Conservation (phyloP, 2,329 filamentous ascomycete genomes). For the Dryadomyces sulphureus region DNA sequence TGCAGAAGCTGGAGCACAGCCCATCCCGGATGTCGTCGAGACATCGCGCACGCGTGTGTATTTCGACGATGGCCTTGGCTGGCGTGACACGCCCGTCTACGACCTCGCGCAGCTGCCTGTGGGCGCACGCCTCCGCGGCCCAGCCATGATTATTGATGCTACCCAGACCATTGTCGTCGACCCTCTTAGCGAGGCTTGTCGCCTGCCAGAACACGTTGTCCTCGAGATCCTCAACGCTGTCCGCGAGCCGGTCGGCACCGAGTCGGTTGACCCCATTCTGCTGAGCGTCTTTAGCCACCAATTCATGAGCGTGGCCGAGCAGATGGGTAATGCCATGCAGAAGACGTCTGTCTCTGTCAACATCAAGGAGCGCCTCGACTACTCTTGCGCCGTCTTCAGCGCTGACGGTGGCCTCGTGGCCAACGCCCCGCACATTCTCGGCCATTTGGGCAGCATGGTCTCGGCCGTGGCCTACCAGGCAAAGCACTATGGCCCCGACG, state of each 20-base stretch:
- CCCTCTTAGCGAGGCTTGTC: slow-evolving; percentile 57
- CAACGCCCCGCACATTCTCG: slow-evolving; percentile 66
- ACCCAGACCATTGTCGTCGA: slow-evolving; percentile 59
- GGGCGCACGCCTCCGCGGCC: slow-evolving; percentile 40
- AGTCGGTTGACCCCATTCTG: slow-evolving; percentile 47
- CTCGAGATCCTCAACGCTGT: neutral
- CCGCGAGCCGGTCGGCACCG: neutral
- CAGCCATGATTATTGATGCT: slow-evolving; percentile 51
- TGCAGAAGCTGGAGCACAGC: neutral
- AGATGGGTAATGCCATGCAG: slow-evolving; percentile 62
- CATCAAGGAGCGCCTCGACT: slow-evolving; percentile 70
- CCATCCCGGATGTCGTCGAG: neutral
- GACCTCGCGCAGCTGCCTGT: slow-evolving; percentile 46
- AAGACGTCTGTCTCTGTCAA: slow-evolving; percentile 71
- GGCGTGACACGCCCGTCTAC: slow-evolving; percentile 47
- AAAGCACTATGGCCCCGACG: slow-evolving; percentile 68
- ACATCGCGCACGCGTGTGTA: slow-evolving; percentile 42
- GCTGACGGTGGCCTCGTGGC: slow-evolving; percentile 60
- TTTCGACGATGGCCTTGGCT: slow-evolving; percentile 31
- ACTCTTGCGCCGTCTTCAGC: slow-evolving; percentile 69
- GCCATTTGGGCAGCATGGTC: slow-evolving; percentile 69
- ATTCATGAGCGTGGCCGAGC: slow-evolving; percentile 51
- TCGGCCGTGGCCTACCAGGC: slow-evolving; percentile 65
- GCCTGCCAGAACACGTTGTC: slow-evolving; percentile 11
- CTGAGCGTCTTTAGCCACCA: slow-evolving; percentile 58